A percentile compares a stretch with the other conserved stretches of the same genome.
These are phyloP conservation scores for Galerina marginata DNA, from an alignment of 768 basidiomycete species.

Conservation along the genomic window DNA sequence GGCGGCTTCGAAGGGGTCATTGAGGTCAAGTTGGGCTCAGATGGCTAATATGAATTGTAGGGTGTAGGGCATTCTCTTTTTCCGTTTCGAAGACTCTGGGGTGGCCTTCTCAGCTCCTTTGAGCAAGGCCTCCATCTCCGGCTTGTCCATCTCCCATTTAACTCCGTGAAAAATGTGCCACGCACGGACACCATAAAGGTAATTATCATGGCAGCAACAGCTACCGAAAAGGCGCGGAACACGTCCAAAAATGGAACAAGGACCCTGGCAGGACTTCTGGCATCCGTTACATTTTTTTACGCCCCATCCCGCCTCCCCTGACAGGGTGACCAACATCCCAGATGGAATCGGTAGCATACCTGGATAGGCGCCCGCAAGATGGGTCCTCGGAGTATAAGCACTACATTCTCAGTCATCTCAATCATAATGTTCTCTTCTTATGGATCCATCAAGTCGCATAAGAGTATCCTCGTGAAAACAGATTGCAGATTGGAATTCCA, in stretches of 20 bases:
- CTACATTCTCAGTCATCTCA: not conserved
- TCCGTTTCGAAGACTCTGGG: conserved; percentile 32
- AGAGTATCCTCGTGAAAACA: conserved; percentile 29
- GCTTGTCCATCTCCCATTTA: conserved; percentile 11
- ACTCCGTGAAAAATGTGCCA: conserved; percentile 44
- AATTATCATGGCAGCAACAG: no score
- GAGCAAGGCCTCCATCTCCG: conserved; percentile 32
- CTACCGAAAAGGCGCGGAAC: no score
- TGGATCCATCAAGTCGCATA: conserved; percentile 5
- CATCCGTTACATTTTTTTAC: no score
- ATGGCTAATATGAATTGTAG: conserved; percentile 27
- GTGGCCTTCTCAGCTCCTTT: conserved; percentile 32
- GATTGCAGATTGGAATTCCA: conserved; percentile 29
- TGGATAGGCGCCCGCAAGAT: not conserved
- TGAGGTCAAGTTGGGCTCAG: conserved; percentile 26
- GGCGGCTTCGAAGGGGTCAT: conserved; percentile 38
- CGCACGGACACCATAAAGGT: conserved; percentile 32
- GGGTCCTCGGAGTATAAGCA: not conserved
- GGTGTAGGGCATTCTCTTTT: conserved; percentile 37
- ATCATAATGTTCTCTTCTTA: not conserved
- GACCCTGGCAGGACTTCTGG: no score
- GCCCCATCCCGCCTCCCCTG: no score
- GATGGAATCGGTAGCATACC: not conserved
- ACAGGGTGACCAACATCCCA: no score
- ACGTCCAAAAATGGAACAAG: no score